phyloP scores from a whole-genome alignment of 805 yeast genomes.

The Metschnikowia drakensbergensis region DNA sequence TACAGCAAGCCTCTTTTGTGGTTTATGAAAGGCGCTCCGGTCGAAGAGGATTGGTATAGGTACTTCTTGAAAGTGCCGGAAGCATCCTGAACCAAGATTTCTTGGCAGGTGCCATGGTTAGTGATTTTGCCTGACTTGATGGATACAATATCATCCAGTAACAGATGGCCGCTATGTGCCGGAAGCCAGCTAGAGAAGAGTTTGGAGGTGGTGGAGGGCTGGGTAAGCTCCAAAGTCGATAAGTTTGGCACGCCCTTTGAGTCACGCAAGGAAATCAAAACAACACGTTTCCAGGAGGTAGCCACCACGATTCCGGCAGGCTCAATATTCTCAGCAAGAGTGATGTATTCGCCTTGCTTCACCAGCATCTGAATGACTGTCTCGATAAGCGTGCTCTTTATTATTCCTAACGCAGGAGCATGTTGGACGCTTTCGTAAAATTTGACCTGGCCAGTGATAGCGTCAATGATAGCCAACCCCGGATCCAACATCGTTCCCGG shows the following conservation, averaged over 20 bases:
- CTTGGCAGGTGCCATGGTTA: conserved; percentile 46
- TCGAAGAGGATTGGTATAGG: conserved; percentile 27
- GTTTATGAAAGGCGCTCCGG: conserved; percentile 27
- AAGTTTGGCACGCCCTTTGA: conserved; percentile 57
- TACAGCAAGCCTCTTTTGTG: conserved; percentile 28
- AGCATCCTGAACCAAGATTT: conserved; percentile 43
- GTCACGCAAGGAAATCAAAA: conserved; percentile 63
- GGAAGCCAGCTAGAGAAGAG: conserved; percentile 13
- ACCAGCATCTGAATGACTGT: conserved; percentile 36
- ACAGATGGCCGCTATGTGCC: conserved; percentile 11
- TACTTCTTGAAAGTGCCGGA: conserved; percentile 37
- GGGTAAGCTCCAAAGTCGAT: conserved; percentile 28
- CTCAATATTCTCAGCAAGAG: conserved; percentile 55
- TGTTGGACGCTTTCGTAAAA: conserved; percentile 74
- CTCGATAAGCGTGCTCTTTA: conserved; percentile 43
- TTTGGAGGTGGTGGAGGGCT: conserved; percentile 9
- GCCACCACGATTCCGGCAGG: conserved; percentile 73
- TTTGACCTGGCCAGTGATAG: conserved; percentile 53
- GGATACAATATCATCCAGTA: conserved; percentile 52
- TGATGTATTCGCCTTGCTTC: conserved; percentile 50
- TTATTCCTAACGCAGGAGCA: conserved; percentile 61
- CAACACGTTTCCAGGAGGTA: conserved; percentile 65
- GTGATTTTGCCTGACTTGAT: conserved; percentile 51
- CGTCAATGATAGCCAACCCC: conserved; percentile 66
- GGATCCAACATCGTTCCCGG: conserved; percentile 52